phyloP scores from a whole-genome alignment of 495 filamentous ascomycete genomes.

The Staphylotrichum longicolle region DNA sequence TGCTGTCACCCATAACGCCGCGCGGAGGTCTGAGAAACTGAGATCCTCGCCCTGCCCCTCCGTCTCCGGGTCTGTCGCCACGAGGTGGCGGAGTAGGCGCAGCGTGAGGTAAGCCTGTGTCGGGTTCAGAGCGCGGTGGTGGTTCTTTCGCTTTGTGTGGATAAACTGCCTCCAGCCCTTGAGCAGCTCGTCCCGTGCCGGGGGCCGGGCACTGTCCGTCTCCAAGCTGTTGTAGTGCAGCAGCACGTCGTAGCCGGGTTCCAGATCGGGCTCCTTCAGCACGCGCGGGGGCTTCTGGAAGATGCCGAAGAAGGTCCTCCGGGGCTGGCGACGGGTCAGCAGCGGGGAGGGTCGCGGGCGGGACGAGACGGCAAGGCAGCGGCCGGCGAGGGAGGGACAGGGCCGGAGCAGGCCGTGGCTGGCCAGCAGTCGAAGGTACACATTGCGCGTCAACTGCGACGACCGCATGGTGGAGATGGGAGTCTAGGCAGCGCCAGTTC shows the following conservation, averaged over 20 bases:
- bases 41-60: slow-evolving; percentile 43
- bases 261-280: slow-evolving; percentile 54
- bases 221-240: slow-evolving; percentile 48
- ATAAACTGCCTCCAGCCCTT: slow-evolving; percentile 66
- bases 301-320: slow-evolving; percentile 58
- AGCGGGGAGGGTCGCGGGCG: slow-evolving; percentile 30
- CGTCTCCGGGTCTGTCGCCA: slow-evolving; percentile 38
- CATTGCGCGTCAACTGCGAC: slow-evolving; percentile 69
- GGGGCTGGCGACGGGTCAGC: slow-evolving; percentile 33
- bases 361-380: slow-evolving; percentile 21
- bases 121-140: slow-evolving; percentile 54
- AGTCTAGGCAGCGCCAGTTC: slow-evolving; percentile 27
- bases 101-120: slow-evolving; percentile 61
- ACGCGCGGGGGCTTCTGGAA: slow-evolving; percentile 53
- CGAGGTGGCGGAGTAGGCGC: slow-evolving; percentile 59
- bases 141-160: slow-evolving; percentile 47
- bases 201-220: slow-evolving; percentile 53
- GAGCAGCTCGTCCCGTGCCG: slow-evolving; percentile 56
- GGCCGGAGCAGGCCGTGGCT: slow-evolving; percentile 55
- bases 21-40: slow-evolving; percentile 52
- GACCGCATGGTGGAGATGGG: slow-evolving; percentile 62
- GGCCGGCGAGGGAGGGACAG: slow-evolving; percentile 24
- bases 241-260: slow-evolving; percentile 60
- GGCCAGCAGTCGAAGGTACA: slow-evolving; percentile 68
- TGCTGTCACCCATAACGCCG: slow-evolving; percentile 39